These are phyloP conservation scores for Clarireedia monteithiana DNA, from an alignment of 2,329 filamentous ascomycete species.

Conservation along the genomic window DNA sequence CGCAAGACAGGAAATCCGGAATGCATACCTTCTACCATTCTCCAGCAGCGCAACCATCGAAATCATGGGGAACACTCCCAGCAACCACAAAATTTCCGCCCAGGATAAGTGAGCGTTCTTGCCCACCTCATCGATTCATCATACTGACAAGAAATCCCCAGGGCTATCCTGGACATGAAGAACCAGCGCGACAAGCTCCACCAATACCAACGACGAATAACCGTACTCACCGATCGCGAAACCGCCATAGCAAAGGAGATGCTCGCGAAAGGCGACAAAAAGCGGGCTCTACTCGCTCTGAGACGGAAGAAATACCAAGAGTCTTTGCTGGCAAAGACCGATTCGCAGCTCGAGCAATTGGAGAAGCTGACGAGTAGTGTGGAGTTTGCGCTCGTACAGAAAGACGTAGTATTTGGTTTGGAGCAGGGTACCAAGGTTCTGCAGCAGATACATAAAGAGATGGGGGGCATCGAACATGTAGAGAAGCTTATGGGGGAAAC, in stretches of 20 bases:
- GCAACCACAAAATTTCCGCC: constrained; percentile 58
- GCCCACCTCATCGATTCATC: neutral
- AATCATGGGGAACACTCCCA: constrained; percentile 56
- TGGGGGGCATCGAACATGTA: constrained; percentile 88
- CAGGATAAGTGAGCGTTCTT: constrained; percentile 70
- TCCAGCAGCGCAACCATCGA: constrained; percentile 10
- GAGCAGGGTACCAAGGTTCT: constrained; percentile 87
- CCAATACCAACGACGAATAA: constrained; percentile 89
- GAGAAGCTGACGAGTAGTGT: constrained; percentile 83
- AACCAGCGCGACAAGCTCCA: constrained; percentile 94
- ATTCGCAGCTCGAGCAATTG: constrained; percentile 87
- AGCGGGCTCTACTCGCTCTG: constrained; percentile 76
- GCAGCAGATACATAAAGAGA: constrained; percentile 86
- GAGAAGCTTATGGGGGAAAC: constrained; percentile 93
- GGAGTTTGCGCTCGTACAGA: constrained; percentile 94
- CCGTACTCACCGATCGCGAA: constrained; percentile 76
- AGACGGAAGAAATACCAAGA: constrained; percentile 97
- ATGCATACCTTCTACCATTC: neutral
- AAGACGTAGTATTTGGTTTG: constrained; percentile 87
- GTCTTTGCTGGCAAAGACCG: constrained; percentile 78
- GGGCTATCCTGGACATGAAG: constrained; percentile 96
- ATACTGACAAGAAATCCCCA: constrained; percentile 31
- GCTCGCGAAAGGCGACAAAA: constrained; percentile 71
- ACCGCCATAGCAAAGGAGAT: constrained; percentile 80
- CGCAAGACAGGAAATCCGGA: neutral